Conservation (phyloP, 352 stramenopile species). For the Phytophthora podocarpi region DNA sequence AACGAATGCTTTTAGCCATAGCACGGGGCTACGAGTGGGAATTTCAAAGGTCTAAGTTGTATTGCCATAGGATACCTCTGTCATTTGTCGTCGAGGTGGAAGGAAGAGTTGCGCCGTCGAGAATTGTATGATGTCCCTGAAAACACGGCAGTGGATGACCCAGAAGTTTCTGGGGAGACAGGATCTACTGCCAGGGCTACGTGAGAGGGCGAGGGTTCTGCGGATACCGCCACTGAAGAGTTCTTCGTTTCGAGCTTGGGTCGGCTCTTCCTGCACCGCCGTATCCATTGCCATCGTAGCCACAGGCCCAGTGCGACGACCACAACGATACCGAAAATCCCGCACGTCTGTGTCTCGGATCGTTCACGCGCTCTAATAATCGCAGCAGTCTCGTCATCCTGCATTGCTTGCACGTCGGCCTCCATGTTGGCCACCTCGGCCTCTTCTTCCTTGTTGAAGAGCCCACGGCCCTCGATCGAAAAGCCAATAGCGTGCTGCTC, state of each 20-base stretch:
- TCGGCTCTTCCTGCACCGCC: constrained; percentile 24
- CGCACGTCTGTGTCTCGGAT: constrained; percentile 28
- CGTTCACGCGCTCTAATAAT: constrained; percentile 29
- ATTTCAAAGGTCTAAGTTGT: constrained; percentile 24
- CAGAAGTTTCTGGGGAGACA: constrained; percentile 22
- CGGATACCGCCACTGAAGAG: constrained; percentile 4
- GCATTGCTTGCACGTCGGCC: constrained; percentile 39
- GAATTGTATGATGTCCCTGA: constrained; percentile 26
- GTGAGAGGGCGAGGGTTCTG: constrained; percentile 21
- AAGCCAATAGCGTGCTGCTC: constrained; percentile 81
- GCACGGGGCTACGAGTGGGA: too few species aligned
- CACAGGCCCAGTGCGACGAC: constrained; percentile 33
- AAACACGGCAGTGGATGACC: constrained; percentile 35
- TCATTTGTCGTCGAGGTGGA: constrained; percentile 43
- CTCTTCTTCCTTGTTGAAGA: constrained; percentile 64
- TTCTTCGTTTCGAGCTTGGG: constrained; percentile 32
- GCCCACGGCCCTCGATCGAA: constrained; percentile 73
- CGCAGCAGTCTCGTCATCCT: constrained; percentile 37
- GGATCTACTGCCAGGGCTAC: constrained; percentile 28
- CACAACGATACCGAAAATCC: constrained; percentile 23
- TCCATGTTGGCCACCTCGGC: constrained; percentile 60
- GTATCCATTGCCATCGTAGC: constrained; percentile 41
- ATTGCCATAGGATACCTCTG: background rate
- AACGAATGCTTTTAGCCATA: too few species aligned
- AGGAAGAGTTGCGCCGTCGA: constrained; percentile 40